Conservation (phyloP, 2,329 filamentous ascomycete genomes). For the Nigrospora osmanthi region DNA sequence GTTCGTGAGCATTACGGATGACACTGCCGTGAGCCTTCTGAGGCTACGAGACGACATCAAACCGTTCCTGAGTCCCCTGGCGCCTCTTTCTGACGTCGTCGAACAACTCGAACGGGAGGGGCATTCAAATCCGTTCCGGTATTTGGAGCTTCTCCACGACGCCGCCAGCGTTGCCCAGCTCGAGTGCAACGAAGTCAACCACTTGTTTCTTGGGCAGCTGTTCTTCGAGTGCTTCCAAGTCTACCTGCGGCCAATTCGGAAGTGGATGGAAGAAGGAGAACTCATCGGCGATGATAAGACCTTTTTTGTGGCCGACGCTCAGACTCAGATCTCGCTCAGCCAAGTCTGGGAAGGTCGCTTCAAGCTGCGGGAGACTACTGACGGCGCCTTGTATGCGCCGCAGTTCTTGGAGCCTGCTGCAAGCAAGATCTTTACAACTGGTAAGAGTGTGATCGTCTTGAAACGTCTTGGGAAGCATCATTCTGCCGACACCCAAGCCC, state of each 20-base stretch:
- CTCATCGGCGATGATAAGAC: slow-evolving; percentile 56
- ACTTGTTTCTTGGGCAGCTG: slow-evolving; percentile 55
- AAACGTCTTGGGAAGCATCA: slow-evolving; percentile 56
- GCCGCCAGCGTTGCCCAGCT: slow-evolving; percentile 63
- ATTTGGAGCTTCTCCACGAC: slow-evolving; percentile 72
- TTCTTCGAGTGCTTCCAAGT: slow-evolving; percentile 78
- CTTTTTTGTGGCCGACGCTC: slow-evolving; percentile 65
- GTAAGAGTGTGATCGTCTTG: slow-evolving; percentile 84
- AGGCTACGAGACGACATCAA: slow-evolving; percentile 51
- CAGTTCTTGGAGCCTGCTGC: slow-evolving; percentile 65
- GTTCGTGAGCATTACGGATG: slow-evolving; percentile 44
- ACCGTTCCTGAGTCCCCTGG: slow-evolving; percentile 44
- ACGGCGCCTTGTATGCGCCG: slow-evolving; percentile 60
- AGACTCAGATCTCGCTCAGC: slow-evolving; percentile 47
- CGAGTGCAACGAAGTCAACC: slow-evolving; percentile 53
- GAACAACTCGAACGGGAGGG: slow-evolving; percentile 42
- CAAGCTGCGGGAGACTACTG: slow-evolving; percentile 51
- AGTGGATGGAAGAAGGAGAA: slow-evolving; percentile 79
- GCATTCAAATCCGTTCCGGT: slow-evolving; percentile 53
- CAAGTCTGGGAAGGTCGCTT: slow-evolving; percentile 74
- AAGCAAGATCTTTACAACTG: slow-evolving; percentile 72
- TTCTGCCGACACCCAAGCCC: slow-evolving; percentile 19
- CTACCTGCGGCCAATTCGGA: slow-evolving; percentile 71
- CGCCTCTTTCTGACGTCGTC: slow-evolving; percentile 54
- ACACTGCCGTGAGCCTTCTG: slow-evolving; percentile 59